These are phyloP conservation scores for Brasenia schreberi DNA, from an alignment of 164 flowering plant species.

Conservation along the genomic window DNA sequence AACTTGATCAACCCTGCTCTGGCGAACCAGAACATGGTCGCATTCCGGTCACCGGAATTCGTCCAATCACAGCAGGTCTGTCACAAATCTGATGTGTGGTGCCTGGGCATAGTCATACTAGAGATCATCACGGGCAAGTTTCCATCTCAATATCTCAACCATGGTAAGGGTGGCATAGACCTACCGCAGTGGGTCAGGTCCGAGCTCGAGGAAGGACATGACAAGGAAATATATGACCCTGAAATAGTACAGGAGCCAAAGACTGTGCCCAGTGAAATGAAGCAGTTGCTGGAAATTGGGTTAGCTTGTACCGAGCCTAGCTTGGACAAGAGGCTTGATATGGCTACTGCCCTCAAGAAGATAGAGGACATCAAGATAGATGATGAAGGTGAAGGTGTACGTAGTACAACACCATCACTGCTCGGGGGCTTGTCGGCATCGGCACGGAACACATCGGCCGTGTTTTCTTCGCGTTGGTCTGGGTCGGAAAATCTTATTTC, in stretches of 20 bases:
- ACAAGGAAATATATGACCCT: slow-evolving; percentile 54
- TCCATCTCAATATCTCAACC: slow-evolving; percentile 67
- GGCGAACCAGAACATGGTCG: slow-evolving; percentile 46
- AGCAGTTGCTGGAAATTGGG: slow-evolving; percentile 39
- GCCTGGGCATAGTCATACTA: slow-evolving; percentile 66
- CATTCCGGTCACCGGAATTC: slow-evolving; percentile 57
- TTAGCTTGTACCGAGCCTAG: slow-evolving; percentile 39
- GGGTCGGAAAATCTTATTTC: not conserved
- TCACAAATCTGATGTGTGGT: slow-evolving; percentile 63
- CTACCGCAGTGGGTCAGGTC: slow-evolving; percentile 64
- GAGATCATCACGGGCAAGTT: slow-evolving; percentile 80
- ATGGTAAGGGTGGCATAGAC: slow-evolving; percentile 76
- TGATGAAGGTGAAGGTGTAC: not conserved
- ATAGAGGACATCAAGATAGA: slow-evolving; percentile 42
- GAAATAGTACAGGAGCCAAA: slow-evolving; percentile 26
- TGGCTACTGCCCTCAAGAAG: slow-evolving; percentile 51
- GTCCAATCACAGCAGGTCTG: slow-evolving; percentile 30
- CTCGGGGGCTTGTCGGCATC: not conserved
- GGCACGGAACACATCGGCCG: not conserved
- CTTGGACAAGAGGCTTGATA: slow-evolving; percentile 30
- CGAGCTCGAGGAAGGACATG: slow-evolving; percentile 30
- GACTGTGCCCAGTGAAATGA: slow-evolving; percentile 19
- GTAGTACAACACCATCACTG: not conserved
- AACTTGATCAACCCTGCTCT: slow-evolving; percentile 32
- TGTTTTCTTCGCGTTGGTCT: not conserved